phyloP scores from a whole-genome alignment of 1,284 basidiomycete genomes.

The Tylopilus sp. region DNA sequence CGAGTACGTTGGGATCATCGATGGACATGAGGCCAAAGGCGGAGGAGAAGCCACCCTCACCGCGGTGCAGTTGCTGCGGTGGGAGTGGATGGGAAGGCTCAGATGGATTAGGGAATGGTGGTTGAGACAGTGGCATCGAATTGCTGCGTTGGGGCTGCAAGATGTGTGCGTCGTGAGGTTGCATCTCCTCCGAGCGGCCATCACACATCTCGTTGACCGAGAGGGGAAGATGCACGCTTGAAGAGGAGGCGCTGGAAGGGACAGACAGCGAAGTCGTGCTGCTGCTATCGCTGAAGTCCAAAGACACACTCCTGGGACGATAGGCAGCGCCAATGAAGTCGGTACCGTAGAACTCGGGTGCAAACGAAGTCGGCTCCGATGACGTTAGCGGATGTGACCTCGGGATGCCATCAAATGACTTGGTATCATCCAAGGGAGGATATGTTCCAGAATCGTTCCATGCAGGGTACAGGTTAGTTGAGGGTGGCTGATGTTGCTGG shows the following conservation, averaged over 20 bases:
- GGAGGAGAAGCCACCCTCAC: conserved; percentile 53
- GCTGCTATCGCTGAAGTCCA: conserved; percentile 35
- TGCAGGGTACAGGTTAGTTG: conserved; percentile 20
- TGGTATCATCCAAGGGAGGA: conserved; percentile 28
- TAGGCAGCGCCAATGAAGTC: conserved; percentile 26
- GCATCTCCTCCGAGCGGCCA: conserved; percentile 20
- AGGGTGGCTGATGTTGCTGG: conserved; percentile 16
- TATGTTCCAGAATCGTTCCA: conserved; percentile 23
- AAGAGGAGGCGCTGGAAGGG: conserved; percentile 39
- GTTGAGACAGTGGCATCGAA: conserved; percentile 21
- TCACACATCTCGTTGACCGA: conserved; percentile 24
- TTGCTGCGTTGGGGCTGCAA: conserved; percentile 21
- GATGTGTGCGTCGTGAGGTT: conserved; percentile 14
- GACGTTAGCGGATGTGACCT: conserved; percentile 18
- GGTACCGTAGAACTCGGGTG: conserved; percentile 24
- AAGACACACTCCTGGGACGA: conserved; percentile 26
- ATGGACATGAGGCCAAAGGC: conserved; percentile 70
- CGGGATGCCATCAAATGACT: conserved; percentile 18
- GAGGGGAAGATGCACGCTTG: conserved; percentile 41
- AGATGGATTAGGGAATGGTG: conserved; percentile 3
- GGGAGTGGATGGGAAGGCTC: conserved; percentile 5
- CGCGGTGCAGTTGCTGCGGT: conserved; percentile 16
- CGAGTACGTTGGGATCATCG: conserved; percentile 62
- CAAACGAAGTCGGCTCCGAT: conserved; percentile 23
- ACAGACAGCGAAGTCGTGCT: conserved; percentile 33